Conservation (phyloP, 805 yeast species). For the Candida xiaguanensis region DNA sequence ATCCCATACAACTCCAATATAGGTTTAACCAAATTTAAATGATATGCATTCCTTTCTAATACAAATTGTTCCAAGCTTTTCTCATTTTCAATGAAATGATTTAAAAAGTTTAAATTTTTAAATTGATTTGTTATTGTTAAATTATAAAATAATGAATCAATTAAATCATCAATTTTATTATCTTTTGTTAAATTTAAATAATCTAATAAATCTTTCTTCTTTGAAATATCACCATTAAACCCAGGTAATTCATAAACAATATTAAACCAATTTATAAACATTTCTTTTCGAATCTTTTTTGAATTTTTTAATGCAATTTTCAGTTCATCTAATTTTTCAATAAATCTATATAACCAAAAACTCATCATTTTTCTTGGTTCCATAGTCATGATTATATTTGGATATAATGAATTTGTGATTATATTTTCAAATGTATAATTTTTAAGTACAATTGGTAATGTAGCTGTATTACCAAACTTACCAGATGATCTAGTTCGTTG, state of each 20-base stretch:
- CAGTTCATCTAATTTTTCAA: constrained; percentile 14
- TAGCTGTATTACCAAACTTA: constrained; percentile 18
- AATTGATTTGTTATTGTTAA: constrained; percentile 21
- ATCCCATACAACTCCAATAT: constrained; percentile 13
- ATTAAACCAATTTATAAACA: constrained; percentile 11
- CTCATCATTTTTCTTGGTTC: constrained; percentile 33
- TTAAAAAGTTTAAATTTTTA: constrained; percentile 17
- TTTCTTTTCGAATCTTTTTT: constrained; percentile 7
- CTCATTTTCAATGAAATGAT: constrained; percentile 13
- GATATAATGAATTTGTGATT: constrained; percentile 17
- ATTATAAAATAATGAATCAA: constrained; percentile 37
- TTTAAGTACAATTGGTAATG: constrained; percentile 37
- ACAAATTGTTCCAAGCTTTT: constrained; percentile 24
- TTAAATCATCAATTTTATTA: constrained; percentile 36
- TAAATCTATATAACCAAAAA: constrained; percentile 36
- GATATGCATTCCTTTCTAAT: constrained; percentile 15
- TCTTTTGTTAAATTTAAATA: constrained; percentile 9
- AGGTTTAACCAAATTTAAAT: constrained; percentile 15
- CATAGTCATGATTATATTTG: constrained; percentile 29
- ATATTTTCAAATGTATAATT: constrained; percentile 37
- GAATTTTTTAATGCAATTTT: constrained; percentile 2
- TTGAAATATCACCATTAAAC: constrained; percentile 6
- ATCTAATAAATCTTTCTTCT: constrained; percentile 4
- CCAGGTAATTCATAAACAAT: constrained; percentile 7
- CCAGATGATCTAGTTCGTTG: constrained; percentile 37